phyloP scores from a whole-genome alignment of 495 filamentous ascomycete species.

The Lasiosphaeria ovina region DNA sequence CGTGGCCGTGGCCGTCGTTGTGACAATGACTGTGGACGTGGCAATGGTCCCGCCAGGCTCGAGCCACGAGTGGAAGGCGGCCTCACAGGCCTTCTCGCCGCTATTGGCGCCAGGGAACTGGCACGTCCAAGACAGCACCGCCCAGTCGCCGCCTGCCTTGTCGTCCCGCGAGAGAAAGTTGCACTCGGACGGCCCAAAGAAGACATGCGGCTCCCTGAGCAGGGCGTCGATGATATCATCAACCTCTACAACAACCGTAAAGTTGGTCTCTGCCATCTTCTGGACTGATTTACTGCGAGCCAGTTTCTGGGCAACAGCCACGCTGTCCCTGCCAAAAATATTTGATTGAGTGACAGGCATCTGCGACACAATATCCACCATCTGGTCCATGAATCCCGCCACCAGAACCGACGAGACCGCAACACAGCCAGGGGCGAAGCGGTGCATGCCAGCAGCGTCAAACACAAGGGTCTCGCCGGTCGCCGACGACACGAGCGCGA shows the following conservation, averaged over 20 bases:
- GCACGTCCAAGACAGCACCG: conserved; percentile 19
- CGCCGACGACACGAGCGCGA: conserved; percentile 9
- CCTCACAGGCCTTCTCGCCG: conserved; percentile 18
- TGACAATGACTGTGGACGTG: no score
- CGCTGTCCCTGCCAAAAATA: no score
- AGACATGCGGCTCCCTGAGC: conserved; percentile 15
- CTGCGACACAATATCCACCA: conserved; percentile 10
- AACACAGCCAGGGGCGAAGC: conserved; percentile 18
- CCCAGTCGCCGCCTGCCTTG: conserved; percentile 5
- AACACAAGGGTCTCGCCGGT: conserved; percentile 20
- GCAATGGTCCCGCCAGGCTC: not conserved
- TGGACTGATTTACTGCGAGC: not conserved
- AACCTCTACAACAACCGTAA: conserved; percentile 22
- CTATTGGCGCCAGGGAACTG: conserved; percentile 22
- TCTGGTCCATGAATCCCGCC: conserved; percentile 18
- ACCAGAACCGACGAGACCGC: conserved; percentile 17
- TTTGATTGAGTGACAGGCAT: not conserved
- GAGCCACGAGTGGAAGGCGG: conserved; percentile 19
- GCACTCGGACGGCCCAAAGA: conserved; percentile 21
- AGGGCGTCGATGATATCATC: conserved; percentile 10
- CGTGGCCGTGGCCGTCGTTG: no score
- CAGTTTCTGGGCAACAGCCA: no score
- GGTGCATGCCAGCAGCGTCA: conserved; percentile 22
- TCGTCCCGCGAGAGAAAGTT: conserved; percentile 3
- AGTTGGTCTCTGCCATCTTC: conserved; percentile 16